A percentile compares a stretch with the other conserved stretches of the same genome.
phyloP scores from a whole-genome alignment of 805 yeast species.

The Barnettozyma botsteinii region DNA sequence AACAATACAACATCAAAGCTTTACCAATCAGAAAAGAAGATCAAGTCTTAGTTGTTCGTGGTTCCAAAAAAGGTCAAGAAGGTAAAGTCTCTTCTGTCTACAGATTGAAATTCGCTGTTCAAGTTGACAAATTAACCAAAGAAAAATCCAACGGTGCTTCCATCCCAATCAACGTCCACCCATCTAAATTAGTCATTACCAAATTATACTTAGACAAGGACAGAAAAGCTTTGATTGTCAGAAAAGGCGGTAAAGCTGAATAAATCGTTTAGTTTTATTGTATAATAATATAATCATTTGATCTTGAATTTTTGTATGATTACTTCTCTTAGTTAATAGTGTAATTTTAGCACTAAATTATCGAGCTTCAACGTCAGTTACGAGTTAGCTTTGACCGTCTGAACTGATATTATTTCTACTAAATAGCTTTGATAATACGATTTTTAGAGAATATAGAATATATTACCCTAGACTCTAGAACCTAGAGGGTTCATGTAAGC shows the following conservation, averaged over 20 bases:
- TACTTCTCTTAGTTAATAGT: too few relatives aligned
- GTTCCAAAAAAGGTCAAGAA: constrained; percentile 99
- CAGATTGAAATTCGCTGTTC: constrained; percentile 97
- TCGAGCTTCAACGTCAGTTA: too few relatives aligned
- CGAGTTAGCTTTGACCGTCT: too few relatives aligned
- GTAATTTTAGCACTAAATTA: too few relatives aligned
- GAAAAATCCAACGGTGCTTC: constrained; percentile 98
- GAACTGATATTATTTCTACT: too few relatives aligned
- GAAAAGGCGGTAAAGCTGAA: constrained; percentile 97
- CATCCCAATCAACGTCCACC: constrained; percentile 94
- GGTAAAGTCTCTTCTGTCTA: constrained; percentile 96
- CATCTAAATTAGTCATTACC: constrained; percentile 98
- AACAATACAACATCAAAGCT: constrained; percentile 92
- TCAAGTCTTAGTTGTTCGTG: constrained; percentile 93
- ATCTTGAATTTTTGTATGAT: too few relatives aligned
- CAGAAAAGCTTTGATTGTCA: constrained; percentile 94
- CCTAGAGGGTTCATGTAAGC: too few relatives aligned
- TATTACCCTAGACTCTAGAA: too few relatives aligned
- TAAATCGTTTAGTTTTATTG: constrained; percentile 37
- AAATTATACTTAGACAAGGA: constrained; percentile 97
- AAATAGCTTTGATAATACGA: too few relatives aligned
- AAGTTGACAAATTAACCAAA: constrained; percentile 94
- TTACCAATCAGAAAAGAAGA: constrained; percentile 98
- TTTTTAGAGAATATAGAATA: too few relatives aligned
- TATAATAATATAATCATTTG: constrained; percentile 11